Evolutionary conservation across 768 basidiomycete genomes (phyloP).

Genomic region (Hemileccinum rubropunctum): DNA sequence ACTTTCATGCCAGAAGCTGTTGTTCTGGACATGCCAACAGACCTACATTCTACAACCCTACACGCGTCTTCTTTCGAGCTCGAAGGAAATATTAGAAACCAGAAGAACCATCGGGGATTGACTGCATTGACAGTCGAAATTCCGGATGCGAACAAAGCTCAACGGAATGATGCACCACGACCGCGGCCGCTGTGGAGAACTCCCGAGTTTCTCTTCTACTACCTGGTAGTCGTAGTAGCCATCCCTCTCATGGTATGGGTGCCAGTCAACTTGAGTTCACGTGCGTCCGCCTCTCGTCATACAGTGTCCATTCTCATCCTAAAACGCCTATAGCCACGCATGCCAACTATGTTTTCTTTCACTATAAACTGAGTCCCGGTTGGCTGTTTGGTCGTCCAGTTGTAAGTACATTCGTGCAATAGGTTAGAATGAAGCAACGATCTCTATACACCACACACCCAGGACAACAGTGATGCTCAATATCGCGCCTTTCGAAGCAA

Average conservation of each 20-base stretch:
- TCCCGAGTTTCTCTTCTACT: constrained; percentile 79
- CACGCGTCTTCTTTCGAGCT: constrained; percentile 15
- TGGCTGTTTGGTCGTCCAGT: constrained; percentile 82
- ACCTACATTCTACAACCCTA: constrained; percentile 21
- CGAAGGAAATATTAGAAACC: constrained; percentile 6
- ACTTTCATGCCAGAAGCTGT: constrained; percentile 28
- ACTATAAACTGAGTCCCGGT: constrained; percentile 56
- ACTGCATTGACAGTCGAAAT: constrained; percentile 54
- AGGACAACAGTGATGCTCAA: constrained; percentile 94
- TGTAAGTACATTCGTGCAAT: constrained; percentile 45
- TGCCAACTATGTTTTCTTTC: constrained; percentile 68
- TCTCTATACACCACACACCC: neutral
- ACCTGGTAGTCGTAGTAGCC: constrained; percentile 51
- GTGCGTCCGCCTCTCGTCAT: constrained; percentile 48
- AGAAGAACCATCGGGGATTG: constrained; percentile 30
- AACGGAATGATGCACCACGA: constrained; percentile 22
- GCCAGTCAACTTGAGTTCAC: constrained; percentile 65
- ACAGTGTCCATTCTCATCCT: neutral
- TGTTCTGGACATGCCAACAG: constrained; percentile 35
- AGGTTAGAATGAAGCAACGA: neutral
- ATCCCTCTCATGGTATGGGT: constrained; percentile 77
- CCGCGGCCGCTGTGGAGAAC: constrained; percentile 71
- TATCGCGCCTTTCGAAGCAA: constrained; percentile 86
- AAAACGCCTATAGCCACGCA: constrained; percentile 54
- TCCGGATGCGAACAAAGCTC: constrained; percentile 40